A percentile compares a stretch with the other conserved stretches of the same genome.
phyloP scores from a whole-genome alignment of 495 filamentous ascomycete genomes.

The Neurospora africana region DNA sequence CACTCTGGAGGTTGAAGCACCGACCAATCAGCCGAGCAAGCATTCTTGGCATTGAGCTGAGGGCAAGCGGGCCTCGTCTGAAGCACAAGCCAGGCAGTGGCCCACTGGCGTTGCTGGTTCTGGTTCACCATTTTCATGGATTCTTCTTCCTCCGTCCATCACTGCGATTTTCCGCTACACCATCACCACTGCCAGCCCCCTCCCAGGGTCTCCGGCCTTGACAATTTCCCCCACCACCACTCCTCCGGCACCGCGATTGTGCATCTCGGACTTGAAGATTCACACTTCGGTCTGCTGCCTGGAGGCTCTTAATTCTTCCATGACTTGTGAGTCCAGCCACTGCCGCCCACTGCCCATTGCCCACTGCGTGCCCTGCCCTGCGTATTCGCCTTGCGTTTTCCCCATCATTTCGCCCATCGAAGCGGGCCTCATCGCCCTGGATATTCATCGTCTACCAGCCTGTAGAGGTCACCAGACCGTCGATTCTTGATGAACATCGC shows the following conservation, averaged over 20 bases:
- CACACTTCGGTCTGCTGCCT: conserved; percentile 18
- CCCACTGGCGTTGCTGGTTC: conserved; percentile 8
- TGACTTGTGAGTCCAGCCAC: conserved; percentile 29
- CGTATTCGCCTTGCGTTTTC: conserved; percentile 19
- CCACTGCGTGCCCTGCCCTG: conserved; percentile 5
- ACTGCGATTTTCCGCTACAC: conserved; percentile 27
- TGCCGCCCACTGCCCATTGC: background rate
- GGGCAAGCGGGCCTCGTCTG: background rate
- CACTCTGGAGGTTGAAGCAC: background rate
- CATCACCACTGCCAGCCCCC: conserved; percentile 21
- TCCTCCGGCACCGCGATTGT: background rate
- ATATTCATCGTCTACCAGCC: conserved; percentile 17
- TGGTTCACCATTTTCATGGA: conserved; percentile 25
- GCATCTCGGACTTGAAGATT: conserved; percentile 4
- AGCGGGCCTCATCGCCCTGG: conserved; percentile 30
- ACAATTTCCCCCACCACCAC: conserved; percentile 16
- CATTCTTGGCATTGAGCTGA: background rate
- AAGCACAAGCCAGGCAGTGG: conserved; percentile 19
- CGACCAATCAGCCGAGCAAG: background rate
- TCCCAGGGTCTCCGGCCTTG: conserved; percentile 18
- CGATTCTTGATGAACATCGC: conserved; percentile 24
- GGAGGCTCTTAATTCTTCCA: conserved; percentile 17
- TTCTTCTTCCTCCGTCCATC: conserved; percentile 24
- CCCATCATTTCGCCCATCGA: conserved; percentile 33
- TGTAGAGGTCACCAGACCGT: conserved; percentile 21